Evolutionary conservation across 2,329 filamentous ascomycete genomes (phyloP).

Genomic region (Exophiala spinifera): DNA sequence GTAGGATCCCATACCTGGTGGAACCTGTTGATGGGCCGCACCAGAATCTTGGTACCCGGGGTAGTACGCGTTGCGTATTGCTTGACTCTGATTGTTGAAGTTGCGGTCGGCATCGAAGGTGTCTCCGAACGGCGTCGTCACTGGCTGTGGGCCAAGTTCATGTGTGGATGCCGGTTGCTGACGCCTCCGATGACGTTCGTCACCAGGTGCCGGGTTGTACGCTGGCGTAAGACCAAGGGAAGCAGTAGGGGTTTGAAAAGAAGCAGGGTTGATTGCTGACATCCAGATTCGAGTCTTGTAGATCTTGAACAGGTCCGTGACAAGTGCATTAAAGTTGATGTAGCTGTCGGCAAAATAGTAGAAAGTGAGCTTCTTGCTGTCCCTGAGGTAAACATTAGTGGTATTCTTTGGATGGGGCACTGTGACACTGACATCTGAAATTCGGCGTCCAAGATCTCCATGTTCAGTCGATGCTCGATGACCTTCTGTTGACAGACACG

Average conservation of each 20-base stretch:
- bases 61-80: slow-evolving; percentile 19
- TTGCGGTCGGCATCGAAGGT: slow-evolving; percentile 24
- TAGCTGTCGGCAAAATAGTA: slow-evolving; percentile 98
- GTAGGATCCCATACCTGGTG: slow-evolving; percentile 33
- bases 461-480: slow-evolving; percentile 86
- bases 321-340: slow-evolving; percentile 94
- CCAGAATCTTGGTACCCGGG: slow-evolving; percentile 22
- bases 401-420: neutral
- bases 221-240: slow-evolving; percentile 58
- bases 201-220: slow-evolving; percentile 20
- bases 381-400: slow-evolving; percentile 54
- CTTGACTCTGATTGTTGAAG: slow-evolving; percentile 20
- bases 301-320: slow-evolving; percentile 97
- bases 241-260: slow-evolving; percentile 76
- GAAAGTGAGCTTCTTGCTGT: slow-evolving; percentile 98
- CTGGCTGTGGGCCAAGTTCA: slow-evolving; percentile 13
- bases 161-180: slow-evolving; percentile 30
- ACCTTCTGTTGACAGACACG: slow-evolving; percentile 96
- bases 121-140: slow-evolving; percentile 24
- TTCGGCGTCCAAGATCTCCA: slow-evolving; percentile 98
- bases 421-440: slow-evolving; percentile 83
- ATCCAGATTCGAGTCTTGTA: slow-evolving; percentile 99
- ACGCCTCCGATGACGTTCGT: slow-evolving; percentile 21
- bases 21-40: slow-evolving; percentile 30
- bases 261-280: slow-evolving; percentile 97